Evolutionary conservation across 2,329 filamentous ascomycete species (phyloP).

Genomic region (Fusarium sp.): DNA sequence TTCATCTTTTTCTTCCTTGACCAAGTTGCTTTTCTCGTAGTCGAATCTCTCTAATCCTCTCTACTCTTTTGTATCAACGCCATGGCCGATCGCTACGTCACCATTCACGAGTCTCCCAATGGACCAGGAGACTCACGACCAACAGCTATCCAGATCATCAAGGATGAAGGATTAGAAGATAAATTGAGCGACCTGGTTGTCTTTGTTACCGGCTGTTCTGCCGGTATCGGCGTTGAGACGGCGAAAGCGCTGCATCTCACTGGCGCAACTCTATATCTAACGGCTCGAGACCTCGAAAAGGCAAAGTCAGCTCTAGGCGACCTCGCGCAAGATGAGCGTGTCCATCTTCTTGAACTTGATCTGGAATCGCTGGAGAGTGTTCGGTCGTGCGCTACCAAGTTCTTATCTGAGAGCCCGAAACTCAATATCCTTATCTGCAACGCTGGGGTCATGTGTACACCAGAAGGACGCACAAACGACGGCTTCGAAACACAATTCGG

Average conservation of each 20-base stretch:
- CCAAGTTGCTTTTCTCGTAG: background rate
- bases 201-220: background rate
- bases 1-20: background rate
- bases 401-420: background rate
- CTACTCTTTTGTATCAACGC: no score
- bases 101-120: background rate
- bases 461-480: background rate
- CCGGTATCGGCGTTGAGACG: background rate
- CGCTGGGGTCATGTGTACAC: constrained; percentile 3
- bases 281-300: background rate
- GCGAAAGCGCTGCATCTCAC: background rate
- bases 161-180: background rate
- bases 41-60: fast-evolving
- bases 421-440: constrained; percentile 3
- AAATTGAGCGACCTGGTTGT: fast-evolving
- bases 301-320: background rate
- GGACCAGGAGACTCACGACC: background rate
- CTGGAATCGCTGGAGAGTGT: background rate
- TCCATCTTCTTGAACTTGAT: background rate
- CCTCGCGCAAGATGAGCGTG: background rate
- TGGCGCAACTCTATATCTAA: background rate
- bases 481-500: constrained; percentile 10
- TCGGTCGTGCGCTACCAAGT: background rate
- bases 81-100: constrained; percentile 11
- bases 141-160: background rate